Evolutionary conservation across 2,329 filamentous ascomycete genomes (phyloP).

Genomic region (Fusarium humuli): DNA sequence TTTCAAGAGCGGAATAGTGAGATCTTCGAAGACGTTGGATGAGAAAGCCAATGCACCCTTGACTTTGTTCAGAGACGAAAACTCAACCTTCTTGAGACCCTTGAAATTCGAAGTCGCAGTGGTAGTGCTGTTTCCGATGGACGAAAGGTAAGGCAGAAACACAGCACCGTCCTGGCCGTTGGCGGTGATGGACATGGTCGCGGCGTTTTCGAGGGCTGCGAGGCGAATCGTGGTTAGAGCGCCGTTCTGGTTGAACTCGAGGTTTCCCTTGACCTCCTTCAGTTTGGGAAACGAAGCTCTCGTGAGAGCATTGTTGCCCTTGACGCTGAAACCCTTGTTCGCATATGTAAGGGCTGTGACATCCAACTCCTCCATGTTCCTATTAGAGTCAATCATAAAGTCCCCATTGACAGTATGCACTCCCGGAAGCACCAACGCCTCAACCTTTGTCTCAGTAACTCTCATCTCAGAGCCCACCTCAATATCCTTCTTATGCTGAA

Average conservation of each 20-base stretch:
- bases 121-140: constrained; percentile 43
- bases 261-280: constrained; percentile 41
- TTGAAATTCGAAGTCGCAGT: constrained; percentile 42
- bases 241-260: constrained; percentile 42
- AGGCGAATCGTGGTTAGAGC: constrained; percentile 35
- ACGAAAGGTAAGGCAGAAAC: constrained; percentile 37
- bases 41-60: constrained; percentile 43
- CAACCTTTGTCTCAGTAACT: constrained; percentile 39
- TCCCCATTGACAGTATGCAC: constrained; percentile 42
- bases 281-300: constrained; percentile 41
- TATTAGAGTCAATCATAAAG: constrained; percentile 44
- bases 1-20: constrained; percentile 43
- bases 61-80: constrained; percentile 41
- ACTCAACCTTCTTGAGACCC: constrained; percentile 35
- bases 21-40: constrained; percentile 35
- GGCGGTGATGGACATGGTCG: constrained; percentile 43
- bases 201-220: constrained; percentile 41
- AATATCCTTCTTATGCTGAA: constrained; percentile 38
- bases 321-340: constrained; percentile 41
- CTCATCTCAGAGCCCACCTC: constrained; percentile 40
- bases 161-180: constrained; percentile 38
- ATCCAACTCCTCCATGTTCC: constrained; percentile 33
- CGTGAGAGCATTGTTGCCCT: constrained; percentile 39
- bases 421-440: constrained; percentile 39
- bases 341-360: constrained; percentile 33